Base-by-base conservation (phyloP, 306 rosid species). In the Ceratonia siliqua region DNA sequence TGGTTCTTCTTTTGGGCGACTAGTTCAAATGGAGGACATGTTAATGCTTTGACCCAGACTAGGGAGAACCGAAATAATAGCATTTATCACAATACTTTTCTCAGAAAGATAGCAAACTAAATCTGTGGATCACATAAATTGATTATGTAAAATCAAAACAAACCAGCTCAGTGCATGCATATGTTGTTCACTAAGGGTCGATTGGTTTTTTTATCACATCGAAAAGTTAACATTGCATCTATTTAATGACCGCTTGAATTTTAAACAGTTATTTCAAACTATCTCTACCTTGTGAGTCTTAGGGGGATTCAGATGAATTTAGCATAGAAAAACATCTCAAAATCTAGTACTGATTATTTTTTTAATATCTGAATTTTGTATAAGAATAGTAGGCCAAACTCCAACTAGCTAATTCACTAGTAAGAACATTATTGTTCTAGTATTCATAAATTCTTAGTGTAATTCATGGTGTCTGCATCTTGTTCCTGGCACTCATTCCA, bases 361-460 rank as follows among this genome's bases (percentile, higher is more conserved):
- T 1, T 45, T 43, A 6, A 21, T 30, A 45, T 33, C 41, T 33
- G 20, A 76, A 53, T 3, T 35, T 24, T 8, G 38, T 70, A 42
- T 36, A 54, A 57, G 5, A 64, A 5, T 54, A 18, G 57, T 15
- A 55, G 25, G n/a, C n/a, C n/a, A n/a, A n/a, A n/a, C 20, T 22
- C 32, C 33, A 65, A 30, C 50, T 75, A 65, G 50, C 67, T 54
- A 24, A 57, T 62, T 55, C 55, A 74, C 61, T 58, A 6, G 21
- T 52, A 76, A 39, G 21, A 55, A 71, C 64, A 61, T 5, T 22
- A 24, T 35, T 32, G 41, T 77, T 33, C 11, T 55, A 14, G 28
- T 45, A 58, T 21, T 49, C 4, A 61, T 27, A 38, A 55, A 57
- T 24, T 68, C 27, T 64, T 36, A 18, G 35, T 13, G 18, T 20